Conservation (phyloP, 73 alveolate species). For the Paramecium sexaurelia region DNA sequence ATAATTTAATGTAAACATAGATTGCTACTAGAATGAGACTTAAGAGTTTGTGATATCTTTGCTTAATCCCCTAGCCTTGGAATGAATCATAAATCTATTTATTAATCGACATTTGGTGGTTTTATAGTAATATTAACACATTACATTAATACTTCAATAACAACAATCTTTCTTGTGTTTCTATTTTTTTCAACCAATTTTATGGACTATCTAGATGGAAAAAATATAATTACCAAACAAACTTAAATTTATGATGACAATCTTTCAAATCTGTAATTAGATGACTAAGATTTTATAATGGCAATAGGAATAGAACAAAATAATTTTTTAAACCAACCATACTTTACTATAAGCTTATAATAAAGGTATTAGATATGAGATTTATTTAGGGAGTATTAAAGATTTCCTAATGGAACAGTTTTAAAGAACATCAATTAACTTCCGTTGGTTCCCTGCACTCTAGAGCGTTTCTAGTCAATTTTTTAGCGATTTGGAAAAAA, state of each 20-base stretch:
- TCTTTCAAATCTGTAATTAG: neutral
- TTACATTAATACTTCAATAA: neutral
- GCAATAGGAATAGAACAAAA: neutral
- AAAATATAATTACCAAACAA: neutral
- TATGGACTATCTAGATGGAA: neutral
- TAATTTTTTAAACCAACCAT: neutral
- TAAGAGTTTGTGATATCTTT: constrained; percentile 8
- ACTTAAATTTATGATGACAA: neutral
- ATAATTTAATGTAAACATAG: neutral
- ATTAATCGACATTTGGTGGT: neutral
- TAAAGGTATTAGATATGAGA: neutral
- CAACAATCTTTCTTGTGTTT: constrained; percentile 1
- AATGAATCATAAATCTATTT: neutral
- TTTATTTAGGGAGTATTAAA: neutral
- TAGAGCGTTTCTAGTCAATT: neutral
- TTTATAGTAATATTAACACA: no score
- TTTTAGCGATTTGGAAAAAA: neutral
- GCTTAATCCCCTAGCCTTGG: constrained; percentile 36
- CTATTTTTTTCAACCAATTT: neutral
- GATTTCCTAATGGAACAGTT: constrained; percentile 18
- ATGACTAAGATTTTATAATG: neutral
- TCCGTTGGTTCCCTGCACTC: constrained; percentile 5
- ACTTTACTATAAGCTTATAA: neutral
- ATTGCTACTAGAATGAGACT: neutral
- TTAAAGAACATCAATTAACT: neutral